phyloP scores from a whole-genome alignment of 83 land plant genomes.

The Isoetes engelmannii region DNA sequence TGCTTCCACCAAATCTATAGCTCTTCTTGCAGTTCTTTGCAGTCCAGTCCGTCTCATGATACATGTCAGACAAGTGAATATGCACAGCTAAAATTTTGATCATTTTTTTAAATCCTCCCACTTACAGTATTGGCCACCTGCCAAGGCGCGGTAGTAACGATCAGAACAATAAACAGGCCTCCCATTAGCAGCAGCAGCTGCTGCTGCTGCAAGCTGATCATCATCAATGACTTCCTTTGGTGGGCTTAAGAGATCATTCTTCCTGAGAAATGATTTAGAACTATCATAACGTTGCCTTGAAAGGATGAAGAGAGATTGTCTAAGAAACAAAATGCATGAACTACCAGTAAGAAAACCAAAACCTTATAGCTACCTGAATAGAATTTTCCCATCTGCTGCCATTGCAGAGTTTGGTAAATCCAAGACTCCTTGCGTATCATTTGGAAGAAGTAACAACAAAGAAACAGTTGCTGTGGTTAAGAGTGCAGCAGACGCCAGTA shows the following conservation, averaged over 20 bases:
- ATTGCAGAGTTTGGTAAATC: slow-evolving; percentile 21
- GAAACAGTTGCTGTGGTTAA: slow-evolving; percentile 48
- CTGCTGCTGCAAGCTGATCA: slow-evolving; percentile 84
- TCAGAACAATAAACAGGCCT: slow-evolving; percentile 92
- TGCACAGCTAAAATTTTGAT: not conserved
- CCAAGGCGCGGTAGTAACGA: slow-evolving; percentile 77
- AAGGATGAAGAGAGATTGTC: too few relatives aligned
- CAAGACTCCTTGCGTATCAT: slow-evolving; percentile 33
- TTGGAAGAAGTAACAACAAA: slow-evolving; percentile 49
- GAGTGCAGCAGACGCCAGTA: slow-evolving; percentile 55
- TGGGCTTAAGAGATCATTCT: slow-evolving; percentile 49
- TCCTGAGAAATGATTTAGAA: slow-evolving; percentile 25
- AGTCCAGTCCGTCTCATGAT: too few relatives aligned
- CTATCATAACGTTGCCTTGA: too few relatives aligned
- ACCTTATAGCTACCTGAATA: slow-evolving; percentile 37
- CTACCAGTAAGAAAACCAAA: not conserved
- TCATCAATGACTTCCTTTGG: slow-evolving; percentile 59
- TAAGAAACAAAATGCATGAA: too few relatives aligned
- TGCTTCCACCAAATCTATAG: too few relatives aligned
- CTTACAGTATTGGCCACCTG: slow-evolving; percentile 92
- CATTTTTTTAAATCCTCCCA: slow-evolving; percentile 71
- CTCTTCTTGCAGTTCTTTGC: too few relatives aligned
- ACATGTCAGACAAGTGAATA: too few relatives aligned
- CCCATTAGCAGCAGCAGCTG: slow-evolving; percentile 83
- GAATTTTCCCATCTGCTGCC: slow-evolving; percentile 34